Conservation (phyloP, 129 eudicot genomes). For the Scalesia atractyloides region DNA sequence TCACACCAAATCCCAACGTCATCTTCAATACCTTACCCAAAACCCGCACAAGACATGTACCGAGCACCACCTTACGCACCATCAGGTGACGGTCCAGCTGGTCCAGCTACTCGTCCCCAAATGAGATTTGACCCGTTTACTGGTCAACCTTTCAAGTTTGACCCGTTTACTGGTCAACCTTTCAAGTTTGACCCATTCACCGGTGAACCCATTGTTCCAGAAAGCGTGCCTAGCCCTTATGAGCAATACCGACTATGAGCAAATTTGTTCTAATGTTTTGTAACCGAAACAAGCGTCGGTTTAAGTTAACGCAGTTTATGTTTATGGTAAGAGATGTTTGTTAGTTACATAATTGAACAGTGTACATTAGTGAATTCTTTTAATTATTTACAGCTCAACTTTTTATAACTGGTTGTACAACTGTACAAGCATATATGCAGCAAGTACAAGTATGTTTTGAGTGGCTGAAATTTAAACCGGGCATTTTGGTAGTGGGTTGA, state of each 20-base stretch:
- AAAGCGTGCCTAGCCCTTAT: conserved; percentile 14
- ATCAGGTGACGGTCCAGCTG: conserved; percentile 11
- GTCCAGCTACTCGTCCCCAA: conserved; percentile 47
- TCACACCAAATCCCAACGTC: conserved; percentile 38
- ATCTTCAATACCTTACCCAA: conserved; percentile 25
- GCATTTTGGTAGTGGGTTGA: conserved; percentile 40
- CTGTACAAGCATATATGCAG: conserved; percentile 12
- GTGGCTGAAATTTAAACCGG: conserved; percentile 30
- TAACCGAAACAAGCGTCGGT: neutral
- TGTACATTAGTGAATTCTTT: conserved; percentile 37
- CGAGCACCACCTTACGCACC: conserved; percentile 36
- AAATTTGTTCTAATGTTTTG: conserved; percentile 16
- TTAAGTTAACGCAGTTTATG: conserved; percentile 25
- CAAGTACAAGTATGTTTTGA: conserved; percentile 12
- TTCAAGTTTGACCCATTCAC: conserved; percentile 97
- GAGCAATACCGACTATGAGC: conserved; percentile 29
- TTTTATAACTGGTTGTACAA: neutral
- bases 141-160: conserved; percentile 89
- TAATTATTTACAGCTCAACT: neutral
- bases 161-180: conserved; percentile 88
- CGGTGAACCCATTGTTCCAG: conserved; percentile 81
- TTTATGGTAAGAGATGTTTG: conserved; percentile 13
- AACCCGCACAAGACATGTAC: conserved; percentile 28
- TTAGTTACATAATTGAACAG: conserved; percentile 18
- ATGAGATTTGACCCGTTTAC: conserved; percentile 89